phyloP scores from a whole-genome alignment of 2,329 filamentous ascomycete genomes.

The Calonectria leucothoes region DNA sequence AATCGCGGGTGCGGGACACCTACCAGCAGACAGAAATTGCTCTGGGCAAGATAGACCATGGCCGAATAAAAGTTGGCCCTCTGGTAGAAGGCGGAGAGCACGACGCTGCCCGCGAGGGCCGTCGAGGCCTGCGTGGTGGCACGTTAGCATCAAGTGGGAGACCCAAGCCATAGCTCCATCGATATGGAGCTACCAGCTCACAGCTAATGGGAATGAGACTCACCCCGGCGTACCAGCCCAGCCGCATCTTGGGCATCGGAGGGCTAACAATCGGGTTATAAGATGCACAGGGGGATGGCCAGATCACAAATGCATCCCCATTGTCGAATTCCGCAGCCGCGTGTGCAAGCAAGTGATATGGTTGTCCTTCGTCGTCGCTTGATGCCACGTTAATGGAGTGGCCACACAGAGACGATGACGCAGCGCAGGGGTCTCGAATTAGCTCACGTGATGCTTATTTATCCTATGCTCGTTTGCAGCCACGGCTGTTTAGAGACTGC shows the following conservation, averaged over 20 bases:
- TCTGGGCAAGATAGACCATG: slow-evolving; percentile 95
- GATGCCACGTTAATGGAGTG: slow-evolving; percentile 45
- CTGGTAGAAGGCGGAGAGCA: slow-evolving; percentile 92
- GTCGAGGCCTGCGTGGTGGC: slow-evolving; percentile 74
- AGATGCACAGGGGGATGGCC: slow-evolving; percentile 17
- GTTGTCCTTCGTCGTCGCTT: slow-evolving; percentile 29
- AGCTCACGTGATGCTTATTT: slow-evolving; percentile 37
- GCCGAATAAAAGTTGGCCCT: slow-evolving; percentile 98
- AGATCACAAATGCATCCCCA: slow-evolving; percentile 38
- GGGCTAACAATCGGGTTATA: slow-evolving; percentile 15
- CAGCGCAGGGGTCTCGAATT: slow-evolving; percentile 32
- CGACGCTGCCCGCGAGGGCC: slow-evolving; percentile 83
- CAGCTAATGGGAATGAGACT: slow-evolving; percentile 44
- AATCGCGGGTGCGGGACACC: slow-evolving; percentile 42
- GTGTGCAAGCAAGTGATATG: slow-evolving; percentile 21
- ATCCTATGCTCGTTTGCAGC: not conserved
- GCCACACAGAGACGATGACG: slow-evolving; percentile 40
- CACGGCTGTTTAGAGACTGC: not conserved
- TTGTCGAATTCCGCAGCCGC: slow-evolving; percentile 29
- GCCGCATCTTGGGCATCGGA: slow-evolving; percentile 63
- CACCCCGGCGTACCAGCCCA: slow-evolving; percentile 72
- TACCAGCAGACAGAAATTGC: slow-evolving; percentile 94
- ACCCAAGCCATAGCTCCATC: slow-evolving; percentile 35
- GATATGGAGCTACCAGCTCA: slow-evolving; percentile 31
- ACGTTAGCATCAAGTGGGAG: slow-evolving; percentile 32